Evolutionary conservation across 306 rosid genomes (phyloP).

Genomic region (Trichosanthes truncata): DNA sequence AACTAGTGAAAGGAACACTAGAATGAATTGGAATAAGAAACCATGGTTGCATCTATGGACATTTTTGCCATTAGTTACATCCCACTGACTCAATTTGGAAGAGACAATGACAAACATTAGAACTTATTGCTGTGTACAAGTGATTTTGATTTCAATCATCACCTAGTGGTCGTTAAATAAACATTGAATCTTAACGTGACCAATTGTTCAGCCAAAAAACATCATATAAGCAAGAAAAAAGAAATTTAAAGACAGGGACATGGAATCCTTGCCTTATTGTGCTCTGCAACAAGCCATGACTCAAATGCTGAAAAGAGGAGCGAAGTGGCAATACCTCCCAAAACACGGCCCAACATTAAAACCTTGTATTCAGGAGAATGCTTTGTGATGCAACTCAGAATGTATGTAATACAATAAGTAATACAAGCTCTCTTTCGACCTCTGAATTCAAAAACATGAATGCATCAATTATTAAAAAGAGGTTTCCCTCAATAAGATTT

Average conservation of each 20-base stretch:
- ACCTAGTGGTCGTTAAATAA: not conserved
- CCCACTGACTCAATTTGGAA: not conserved
- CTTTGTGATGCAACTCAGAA: conserved; percentile 86
- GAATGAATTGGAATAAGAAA: no score
- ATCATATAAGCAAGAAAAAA: not conserved
- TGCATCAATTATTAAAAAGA: not conserved
- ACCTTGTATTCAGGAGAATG: conserved; percentile 87
- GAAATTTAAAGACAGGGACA: not conserved
- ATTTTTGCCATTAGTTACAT: not conserved
- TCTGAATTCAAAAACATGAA: conserved; percentile 31
- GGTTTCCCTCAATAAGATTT: not conserved
- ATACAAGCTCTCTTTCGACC: conserved; percentile 97
- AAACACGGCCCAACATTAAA: conserved; percentile 85
- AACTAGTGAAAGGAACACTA: not conserved
- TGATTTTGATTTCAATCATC: not conserved
- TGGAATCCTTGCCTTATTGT: conserved; percentile 62
- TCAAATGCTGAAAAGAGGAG: conserved; percentile 91
- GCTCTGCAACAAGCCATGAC: conserved; percentile 99
- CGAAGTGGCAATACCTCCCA: conserved; percentile 97
- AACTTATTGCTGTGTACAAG: no score
- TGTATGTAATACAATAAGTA: conserved; percentile 89
- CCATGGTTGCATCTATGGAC: not conserved
- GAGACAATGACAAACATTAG: not conserved
- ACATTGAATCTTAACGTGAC: not conserved
- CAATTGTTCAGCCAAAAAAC: not conserved